Evolutionary conservation across 257 asterid genomes (phyloP), one percentile per base, ranked within the genome.

Genomic region (Prunella vulgaris): DNA sequence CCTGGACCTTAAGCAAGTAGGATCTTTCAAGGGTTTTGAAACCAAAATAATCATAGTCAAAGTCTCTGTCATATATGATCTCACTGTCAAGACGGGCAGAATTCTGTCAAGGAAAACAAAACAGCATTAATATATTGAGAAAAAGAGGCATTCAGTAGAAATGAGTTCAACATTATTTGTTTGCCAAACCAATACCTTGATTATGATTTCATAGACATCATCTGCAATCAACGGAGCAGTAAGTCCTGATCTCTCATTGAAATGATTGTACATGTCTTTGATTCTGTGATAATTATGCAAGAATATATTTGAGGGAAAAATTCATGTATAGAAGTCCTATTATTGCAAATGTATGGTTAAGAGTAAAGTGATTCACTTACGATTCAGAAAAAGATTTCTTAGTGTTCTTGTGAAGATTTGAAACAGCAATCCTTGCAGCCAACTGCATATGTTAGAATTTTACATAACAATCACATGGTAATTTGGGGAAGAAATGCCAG

Each of bases 371-470:
- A 48, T 58, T 24, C 20, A 72, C 96, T 85, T 82, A 91, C 99
- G 99, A 89, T 73, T 94, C 99, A 8, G 99, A 94, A 83, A 94
- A 94, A 1, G 89, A 94, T 73, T 94, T 88, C 89, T 91, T 91
- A 0, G 99, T 94, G 74, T 85, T 94, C 83, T 91, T 94, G 81
- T 94, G 99, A 59, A 94, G 91, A 83, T 94, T 91, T 7, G 99
- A 94, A 73, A 94, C 97, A 10, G 96, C 97, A 85, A 94, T 91
- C 89, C 99, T 87, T 18, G 99, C 99, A 46, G 99, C 99, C 89
- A 94, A 78, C 99, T 94, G 87, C 72, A 68, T 1, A 52, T 62
- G 56, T 10, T 20, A 44, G 10, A 64, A 52, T 2, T 3, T 20
- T 17, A 38, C 7, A 63, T 42, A 48, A 32, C 0, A 18, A 13